Percentiles rank a stretch among this genome's conserved stretches.
Evolutionary conservation across 1,284 basidiomycete genomes (phyloP).

Genomic region (Stygiomarasmius scandens): DNA sequence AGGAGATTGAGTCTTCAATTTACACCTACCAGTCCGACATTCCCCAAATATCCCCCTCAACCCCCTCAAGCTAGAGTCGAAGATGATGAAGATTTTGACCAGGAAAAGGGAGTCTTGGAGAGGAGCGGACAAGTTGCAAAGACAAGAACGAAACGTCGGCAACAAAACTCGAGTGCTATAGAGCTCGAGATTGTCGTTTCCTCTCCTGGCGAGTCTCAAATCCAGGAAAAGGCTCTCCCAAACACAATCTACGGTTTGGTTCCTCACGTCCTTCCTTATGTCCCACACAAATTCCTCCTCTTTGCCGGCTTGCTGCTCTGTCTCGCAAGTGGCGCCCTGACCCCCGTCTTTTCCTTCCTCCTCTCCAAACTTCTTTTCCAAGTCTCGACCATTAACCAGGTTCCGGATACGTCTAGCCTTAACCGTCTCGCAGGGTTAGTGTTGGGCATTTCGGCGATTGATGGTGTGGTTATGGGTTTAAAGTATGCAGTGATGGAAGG

Average conservation of each 20-base stretch:
- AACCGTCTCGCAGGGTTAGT: constrained; percentile 71
- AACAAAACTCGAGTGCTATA: constrained; percentile 29
- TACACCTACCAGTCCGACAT: constrained; percentile 55
- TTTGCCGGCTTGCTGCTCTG: constrained; percentile 69
- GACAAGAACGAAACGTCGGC: constrained; percentile 27
- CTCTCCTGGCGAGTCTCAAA: constrained; percentile 31
- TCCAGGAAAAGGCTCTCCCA: constrained; percentile 20
- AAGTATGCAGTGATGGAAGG: constrained; percentile 83
- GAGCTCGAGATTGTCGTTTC: constrained; percentile 9
- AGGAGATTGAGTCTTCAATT: constrained; percentile 60
- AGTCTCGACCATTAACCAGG: constrained; percentile 70
- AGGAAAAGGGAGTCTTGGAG: constrained; percentile 45
- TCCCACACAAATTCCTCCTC: constrained; percentile 77
- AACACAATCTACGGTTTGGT: constrained; percentile 48
- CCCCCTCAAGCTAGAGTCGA: constrained; percentile 24
- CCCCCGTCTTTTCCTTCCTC: constrained; percentile 90
- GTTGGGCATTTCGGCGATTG: constrained; percentile 72
- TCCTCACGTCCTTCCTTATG: constrained; percentile 65
- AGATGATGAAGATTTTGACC: constrained; percentile 44
- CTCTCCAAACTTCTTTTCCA: constrained; percentile 83
- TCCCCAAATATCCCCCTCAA: constrained; percentile 33
- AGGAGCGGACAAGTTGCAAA: constrained; percentile 37
- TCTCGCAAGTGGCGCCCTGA: constrained; percentile 78
- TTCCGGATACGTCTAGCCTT: constrained; percentile 50
- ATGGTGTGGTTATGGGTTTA: constrained; percentile 73